Evolutionary conservation across 441 rosid species (phyloP).

Genomic region (Croton setiger): DNA sequence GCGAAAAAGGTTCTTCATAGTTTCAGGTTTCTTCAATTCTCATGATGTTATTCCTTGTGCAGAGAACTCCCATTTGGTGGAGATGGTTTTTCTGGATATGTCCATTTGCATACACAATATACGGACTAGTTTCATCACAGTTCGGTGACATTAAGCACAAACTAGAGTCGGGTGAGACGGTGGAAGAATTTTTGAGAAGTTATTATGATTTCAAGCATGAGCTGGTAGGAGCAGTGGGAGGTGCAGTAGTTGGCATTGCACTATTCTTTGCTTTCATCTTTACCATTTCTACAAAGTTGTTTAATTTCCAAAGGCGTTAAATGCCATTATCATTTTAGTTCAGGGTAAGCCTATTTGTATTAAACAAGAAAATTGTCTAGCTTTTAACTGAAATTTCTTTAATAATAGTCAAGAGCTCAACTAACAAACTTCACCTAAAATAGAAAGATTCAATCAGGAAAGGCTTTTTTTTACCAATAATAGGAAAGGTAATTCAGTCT

Average conservation of each 20-base stretch:
- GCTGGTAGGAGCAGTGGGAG: slow-evolving; percentile 34
- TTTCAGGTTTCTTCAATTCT: background rate
- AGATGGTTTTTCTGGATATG: slow-evolving; percentile 44
- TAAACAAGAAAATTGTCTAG: background rate
- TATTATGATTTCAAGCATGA: slow-evolving; percentile 35
- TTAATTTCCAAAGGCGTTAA: slow-evolving; percentile 34
- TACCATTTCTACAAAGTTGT: slow-evolving; percentile 25
- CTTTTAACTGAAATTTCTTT: background rate
- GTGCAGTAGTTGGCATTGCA: slow-evolving; percentile 24
- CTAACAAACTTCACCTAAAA: background rate
- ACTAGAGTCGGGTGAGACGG: slow-evolving; percentile 18
- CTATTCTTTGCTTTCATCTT: slow-evolving; percentile 31
- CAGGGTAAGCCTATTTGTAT: background rate
- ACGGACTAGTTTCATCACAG: slow-evolving; percentile 38
- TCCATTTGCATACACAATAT: slow-evolving; percentile 43
- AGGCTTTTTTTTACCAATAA: no score
- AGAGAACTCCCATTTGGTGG: slow-evolving; percentile 50
- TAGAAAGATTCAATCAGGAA: background rate
- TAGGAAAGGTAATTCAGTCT: background rate
- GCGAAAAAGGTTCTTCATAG: background rate
- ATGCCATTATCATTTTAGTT: background rate
- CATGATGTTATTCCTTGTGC: background rate
- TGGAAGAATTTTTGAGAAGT: slow-evolving; percentile 23
- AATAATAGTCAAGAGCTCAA: background rate
- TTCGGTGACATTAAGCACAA: slow-evolving; percentile 29